Base-by-base conservation (phyloP, 306 rosid genomes). In the Quercus rubra region DNA sequence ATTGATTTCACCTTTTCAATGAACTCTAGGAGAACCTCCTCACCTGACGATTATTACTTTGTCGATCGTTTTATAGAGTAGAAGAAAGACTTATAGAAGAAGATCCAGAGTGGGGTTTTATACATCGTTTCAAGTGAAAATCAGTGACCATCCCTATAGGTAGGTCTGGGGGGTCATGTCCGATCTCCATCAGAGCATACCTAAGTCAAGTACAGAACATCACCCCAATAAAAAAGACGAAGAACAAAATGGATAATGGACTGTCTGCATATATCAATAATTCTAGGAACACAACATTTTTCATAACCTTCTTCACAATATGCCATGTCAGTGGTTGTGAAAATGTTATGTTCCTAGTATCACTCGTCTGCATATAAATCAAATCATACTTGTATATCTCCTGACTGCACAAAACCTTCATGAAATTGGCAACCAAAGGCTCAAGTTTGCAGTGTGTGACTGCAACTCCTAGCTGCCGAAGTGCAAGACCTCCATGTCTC, bases 161-260 rank as follows among this genome's bases (percentile, higher is more conserved):
- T 35, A 91, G 85, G 17, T 92, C 97, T 0, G 90, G 97, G 1
- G 91, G 73, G 59, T 95, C 99, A 9, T 90, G 82, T 17, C 92
- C 99, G 90, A 92, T 87, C 83, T 92, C 99, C 96, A 91, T 92
- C 70, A 95, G 80, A 54, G 93, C 95, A 84, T 92, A 92, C 87
- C 97, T 92, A 80, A 27, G 67, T 43, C 13, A 46, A 75, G 74
- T 21, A 66, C 10, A 27, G 30, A 77, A 20, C 72, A 46, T 21
- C 67, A 56, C 20, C 17, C 43, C 43, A 13, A n/a, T 13, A 21
- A 8, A 57, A 68, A 14, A 51, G 25, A 75, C 5, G 17, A 10
- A 17, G 14, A 13, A 33, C 6, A 19, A n/a, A 35, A 33, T 55
- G 18, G n/a, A 15, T 13, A 82, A 58, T 33, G n/a, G 71, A 23